Evolutionary conservation across 1,139 yeast species (phyloP), one percentile per base, ranked within the genome.

Genomic region (Lodderomyces pseudojiufengensis): DNA sequence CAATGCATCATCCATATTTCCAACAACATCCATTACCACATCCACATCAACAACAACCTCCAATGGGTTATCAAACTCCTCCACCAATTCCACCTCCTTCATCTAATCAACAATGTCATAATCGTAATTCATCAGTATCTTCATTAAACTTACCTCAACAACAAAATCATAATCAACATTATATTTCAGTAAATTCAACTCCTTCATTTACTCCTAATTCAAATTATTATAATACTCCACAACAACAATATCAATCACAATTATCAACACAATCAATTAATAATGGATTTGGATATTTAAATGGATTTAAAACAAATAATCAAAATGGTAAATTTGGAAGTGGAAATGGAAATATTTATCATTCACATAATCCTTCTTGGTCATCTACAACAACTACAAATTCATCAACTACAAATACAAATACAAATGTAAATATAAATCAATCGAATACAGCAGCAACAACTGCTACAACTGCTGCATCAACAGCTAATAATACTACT

Each of bases 341-440:
- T n/a, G n/a, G n/a, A n/a, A n/a, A n/a, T n/a, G 31, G 31, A 9
- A 11, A 7, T 11, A 14, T 18, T 9, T 25, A 36, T 21, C 42
- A 41, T 24, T 28, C 40, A 4, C 42, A 39, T 16, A 41, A 34
- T 25, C 39, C 32, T 4, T 41, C 44, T 3, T 41, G 44, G 44
- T 41, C 44, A 11, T 38, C 44, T 12, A 28, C 40, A 3, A 29
- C 43, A 27, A 14, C 29, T 27, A 27, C 29, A 14, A 12, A 11
- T 25, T 7, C 29, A 11, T 24, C 26, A 24, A 5, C 26, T 5
- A 5, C 26, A 24, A 11, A 11, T 24, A 18, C 20, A 5, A 5
- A 18, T n/a, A n/a, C n/a, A n/a, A n/a, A n/a, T n/a, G n/a, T n/a
- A n/a, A n/a, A n/a, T n/a, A n/a, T n/a, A n/a, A n/a, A n/a, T n/a